Conservation (phyloP, 139 green algal genomes). For the Tetraselmis chui region DNA sequence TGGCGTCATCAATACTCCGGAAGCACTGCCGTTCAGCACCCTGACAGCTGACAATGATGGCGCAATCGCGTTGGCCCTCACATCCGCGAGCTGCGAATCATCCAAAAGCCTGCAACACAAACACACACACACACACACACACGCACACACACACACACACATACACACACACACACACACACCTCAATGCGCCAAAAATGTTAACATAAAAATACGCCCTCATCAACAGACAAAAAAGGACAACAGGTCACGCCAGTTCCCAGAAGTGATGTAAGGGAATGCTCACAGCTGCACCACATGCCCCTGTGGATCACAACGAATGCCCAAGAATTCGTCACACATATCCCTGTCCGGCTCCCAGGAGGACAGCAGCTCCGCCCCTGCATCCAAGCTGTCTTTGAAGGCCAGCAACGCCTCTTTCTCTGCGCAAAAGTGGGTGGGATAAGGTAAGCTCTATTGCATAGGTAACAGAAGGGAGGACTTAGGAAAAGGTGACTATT, state of each 20-base stretch:
- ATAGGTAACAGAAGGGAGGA: no score
- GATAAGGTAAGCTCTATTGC: no score
- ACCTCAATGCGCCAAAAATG: no score
- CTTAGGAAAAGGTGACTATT: no score
- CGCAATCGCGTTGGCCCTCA: neutral
- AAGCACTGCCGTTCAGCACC: neutral
- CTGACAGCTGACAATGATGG: neutral
- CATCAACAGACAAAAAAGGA: no score
- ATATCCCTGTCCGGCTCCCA: neutral
- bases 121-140: no score
- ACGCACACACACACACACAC: no score
- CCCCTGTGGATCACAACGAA: neutral
- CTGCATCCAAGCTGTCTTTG: neutral
- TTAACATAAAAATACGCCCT: no score
- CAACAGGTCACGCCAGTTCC: no score
- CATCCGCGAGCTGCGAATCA: neutral
- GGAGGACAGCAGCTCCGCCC: neutral
- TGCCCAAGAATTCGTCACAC: neutral
- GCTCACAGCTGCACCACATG: neutral
- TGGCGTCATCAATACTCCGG: no score
- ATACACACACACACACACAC: no score
- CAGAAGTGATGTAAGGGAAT: no score
- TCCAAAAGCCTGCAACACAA: neutral
- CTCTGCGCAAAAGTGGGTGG: neutral
- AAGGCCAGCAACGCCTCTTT: neutral